Conservation (phyloP, 129 eudicot species). For the Logfia minima region DNA sequence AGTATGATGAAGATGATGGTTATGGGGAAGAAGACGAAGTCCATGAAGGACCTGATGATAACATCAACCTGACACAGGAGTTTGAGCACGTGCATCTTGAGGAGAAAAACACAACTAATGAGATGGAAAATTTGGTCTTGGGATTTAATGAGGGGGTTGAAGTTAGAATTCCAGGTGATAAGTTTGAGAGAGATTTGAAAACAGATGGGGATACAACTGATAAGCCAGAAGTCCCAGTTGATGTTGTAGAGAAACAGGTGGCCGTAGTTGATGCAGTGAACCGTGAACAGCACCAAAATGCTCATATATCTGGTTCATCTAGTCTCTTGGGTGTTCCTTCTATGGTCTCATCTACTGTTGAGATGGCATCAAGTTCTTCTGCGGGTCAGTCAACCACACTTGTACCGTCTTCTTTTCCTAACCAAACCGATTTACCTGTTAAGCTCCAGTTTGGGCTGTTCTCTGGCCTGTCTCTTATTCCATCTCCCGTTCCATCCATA, state of each 20-base stretch:
- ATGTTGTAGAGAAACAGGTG: conserved; percentile 36
- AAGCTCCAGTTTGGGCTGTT: conserved; percentile 93
- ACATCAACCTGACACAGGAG: conserved; percentile 54
- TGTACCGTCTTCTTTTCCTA: conserved; percentile 48
- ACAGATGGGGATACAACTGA: conserved; percentile 36
- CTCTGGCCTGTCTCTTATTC: conserved; percentile 89
- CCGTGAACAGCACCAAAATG: conserved; percentile 38
- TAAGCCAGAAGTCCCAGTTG: conserved; percentile 45
- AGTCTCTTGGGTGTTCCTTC: conserved; percentile 39
- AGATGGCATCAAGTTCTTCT: conserved; percentile 29
- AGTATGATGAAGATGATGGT: conserved; percentile 89
- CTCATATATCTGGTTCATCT: conserved; percentile 24
- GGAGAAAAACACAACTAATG: conserved; percentile 47
- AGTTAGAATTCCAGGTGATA: conserved; percentile 74
- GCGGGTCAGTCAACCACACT: conserved; percentile 40
- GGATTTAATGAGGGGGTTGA: conserved; percentile 95
- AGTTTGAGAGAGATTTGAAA: conserved; percentile 49
- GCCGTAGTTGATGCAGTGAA: conserved; percentile 45
- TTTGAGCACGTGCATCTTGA: conserved; percentile 59
- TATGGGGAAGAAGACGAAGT: conserved; percentile 86
- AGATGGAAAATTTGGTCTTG: conserved; percentile 61
- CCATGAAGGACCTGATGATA: conserved; percentile 65
- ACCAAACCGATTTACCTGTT: conserved; percentile 61
- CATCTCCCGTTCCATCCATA: conserved; percentile 93
- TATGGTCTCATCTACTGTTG: conserved; percentile 41